Evolutionary conservation across 1,284 basidiomycete genomes (phyloP), one percentile per base, ranked within the genome.

Genomic region (Pholiota adiposa): DNA sequence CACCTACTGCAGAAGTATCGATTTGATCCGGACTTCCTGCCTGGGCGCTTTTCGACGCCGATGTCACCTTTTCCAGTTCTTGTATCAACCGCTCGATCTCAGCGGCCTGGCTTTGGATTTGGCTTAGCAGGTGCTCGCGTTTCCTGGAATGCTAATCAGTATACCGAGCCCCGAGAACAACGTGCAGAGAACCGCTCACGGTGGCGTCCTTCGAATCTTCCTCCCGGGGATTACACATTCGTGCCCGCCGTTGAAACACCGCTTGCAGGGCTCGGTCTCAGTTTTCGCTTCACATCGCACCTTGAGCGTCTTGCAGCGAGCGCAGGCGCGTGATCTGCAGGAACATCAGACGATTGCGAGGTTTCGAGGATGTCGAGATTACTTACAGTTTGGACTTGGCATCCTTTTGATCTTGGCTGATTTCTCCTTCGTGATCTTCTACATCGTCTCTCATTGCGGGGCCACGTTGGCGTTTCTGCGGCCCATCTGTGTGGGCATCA

Each of bases 171-270:
- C 27, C 58, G n/a, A 50, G 5, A 18, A 1, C 8, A 41, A 31
- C 25, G n/a, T 44, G 18, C 55, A 51, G 40, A 59, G 31, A 52
- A 23, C 49, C 12, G 75, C 88, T 70, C 73, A 92, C 90, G 88
- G 90, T 55, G 89, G 89, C n/a, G 87, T 81, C 54, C 87, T 78
- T 59, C 89, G 85, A 65, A 88, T 87, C 73, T 90, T 91, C 60
- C 86, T 79, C n/a, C 88, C 88, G 29, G 89, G 90, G 51, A 90
- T 89, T 44, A 86, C 75, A 65, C 90, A 93, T 56, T 89, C 87
- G 61, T 89, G 83, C 7, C 82, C 82, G 7, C 84, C 86, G 61
- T 83, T 83, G 58, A 82, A 72, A 67, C 89, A 92, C 11, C 90
- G 84, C 67, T 83, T 89, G 72, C 90, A 92, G 2, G 83, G 82